Base-by-base conservation (phyloP, 75 land plant species). In the Larix kaempferi region DNA sequence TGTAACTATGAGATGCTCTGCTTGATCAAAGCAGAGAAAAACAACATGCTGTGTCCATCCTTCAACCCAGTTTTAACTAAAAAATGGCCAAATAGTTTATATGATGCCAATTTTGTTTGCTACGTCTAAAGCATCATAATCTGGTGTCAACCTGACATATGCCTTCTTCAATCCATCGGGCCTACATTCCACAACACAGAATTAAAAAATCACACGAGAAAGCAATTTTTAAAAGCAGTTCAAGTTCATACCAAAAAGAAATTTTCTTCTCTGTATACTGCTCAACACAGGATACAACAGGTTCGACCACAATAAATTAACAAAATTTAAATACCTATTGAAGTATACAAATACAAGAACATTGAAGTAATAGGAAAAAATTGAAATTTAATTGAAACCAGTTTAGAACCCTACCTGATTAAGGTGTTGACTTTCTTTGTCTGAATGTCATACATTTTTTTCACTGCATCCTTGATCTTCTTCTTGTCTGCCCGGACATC, bases 401-500 rank as follows among this genome's bases (percentile, higher is more conserved):
- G 59, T 59, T 22, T 11, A 35, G 12, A 33, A 33, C 13, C 75
- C 12, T 64, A 88, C 89, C 89, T 85, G 71, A 88, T 83, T 79
- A 88, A 79, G 10, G 89, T 88, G 71, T 88, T 88, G 26, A 88
- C 89, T 76, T 88, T 88, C 85, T 80, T 88, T 14, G 89, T 77
- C 76, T 84, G 89, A n/a, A 88, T 87, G 73, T 87, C 90, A 60
- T 87, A 88, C 90, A 88, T 88, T 77, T 84, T 83, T 83, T 88
- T 90, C 25, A 89, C 90, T 17, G 90, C 90, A 79, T 81, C 88
- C 80, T 89, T 89, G 55, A 89, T 89, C 77, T 84, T 89, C 80
- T 88, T 90, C 88, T 90, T 90, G 64, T 90, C 91, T 33, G 92
- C 88, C 55, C 92, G 80, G n/a, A 89, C 80, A 75, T 91, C 93